A percentile compares a stretch with the other conserved stretches of the same genome.
Conservation (phyloP, 2,329 filamentous ascomycete species). For the Pseudogymnoascus sp. region DNA sequence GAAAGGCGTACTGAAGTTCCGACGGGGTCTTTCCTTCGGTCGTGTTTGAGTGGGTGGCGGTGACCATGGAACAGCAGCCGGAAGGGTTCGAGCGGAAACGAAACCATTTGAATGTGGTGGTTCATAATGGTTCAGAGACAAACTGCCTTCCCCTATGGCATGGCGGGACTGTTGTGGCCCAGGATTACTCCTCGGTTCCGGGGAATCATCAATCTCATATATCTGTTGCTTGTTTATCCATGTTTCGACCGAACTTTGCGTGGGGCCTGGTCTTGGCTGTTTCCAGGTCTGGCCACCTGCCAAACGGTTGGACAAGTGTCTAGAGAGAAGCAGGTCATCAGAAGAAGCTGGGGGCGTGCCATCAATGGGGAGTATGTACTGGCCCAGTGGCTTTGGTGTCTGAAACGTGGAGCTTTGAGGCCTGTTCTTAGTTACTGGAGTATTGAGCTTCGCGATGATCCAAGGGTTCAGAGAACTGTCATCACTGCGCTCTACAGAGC, state of each 20-base stretch:
- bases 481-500: neutral
- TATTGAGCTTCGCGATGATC: slow-evolving; percentile 34
- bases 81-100: slow-evolving; percentile 1
- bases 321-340: neutral
- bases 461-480: slow-evolving; percentile 31
- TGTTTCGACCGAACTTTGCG: neutral
- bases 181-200: neutral
- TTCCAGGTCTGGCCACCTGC: neutral
- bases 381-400: neutral
- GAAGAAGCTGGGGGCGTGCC: neutral
- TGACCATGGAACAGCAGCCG: slow-evolving; percentile 11
- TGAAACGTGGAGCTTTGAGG: neutral
- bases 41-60: slow-evolving; percentile 11
- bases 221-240: neutral
- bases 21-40: slow-evolving; percentile 3
- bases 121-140: neutral
- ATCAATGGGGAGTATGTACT: neutral
- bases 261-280: neutral
- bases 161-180: neutral
- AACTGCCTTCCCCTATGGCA: neutral
- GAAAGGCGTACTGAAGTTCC: slow-evolving; percentile 21
- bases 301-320: neutral
- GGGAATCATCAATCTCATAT: neutral
- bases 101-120: neutral
- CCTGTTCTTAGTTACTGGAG: slow-evolving; percentile 15